Evolutionary conservation across 2,329 filamentous ascomycete species (phyloP).

Genomic region (Incumbomyces delicatus): DNA sequence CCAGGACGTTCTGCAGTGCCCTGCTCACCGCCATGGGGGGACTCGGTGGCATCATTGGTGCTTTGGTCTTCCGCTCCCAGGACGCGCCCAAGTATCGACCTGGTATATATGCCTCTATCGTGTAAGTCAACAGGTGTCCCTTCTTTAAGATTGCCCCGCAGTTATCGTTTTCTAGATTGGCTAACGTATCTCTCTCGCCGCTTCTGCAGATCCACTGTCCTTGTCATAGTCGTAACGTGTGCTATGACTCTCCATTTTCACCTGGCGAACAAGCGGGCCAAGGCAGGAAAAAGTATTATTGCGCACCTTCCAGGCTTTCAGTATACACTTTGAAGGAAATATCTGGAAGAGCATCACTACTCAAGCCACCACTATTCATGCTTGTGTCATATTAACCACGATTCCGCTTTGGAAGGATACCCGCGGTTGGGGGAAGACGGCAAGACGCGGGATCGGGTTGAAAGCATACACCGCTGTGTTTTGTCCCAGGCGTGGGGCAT

Average conservation of each 20-base stretch:
- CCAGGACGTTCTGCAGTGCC: slow-evolving; percentile 67
- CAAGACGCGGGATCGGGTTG: too few relatives aligned
- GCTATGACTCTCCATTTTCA: slow-evolving; percentile 47
- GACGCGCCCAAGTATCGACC: slow-evolving; percentile 27
- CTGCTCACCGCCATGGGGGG: slow-evolving; percentile 67
- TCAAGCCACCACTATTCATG: too few relatives aligned
- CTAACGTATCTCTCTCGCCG: background rate
- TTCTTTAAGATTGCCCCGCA: too few relatives aligned
- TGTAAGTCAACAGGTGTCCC: slow-evolving; percentile 6
- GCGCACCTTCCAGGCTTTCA: slow-evolving; percentile 36
- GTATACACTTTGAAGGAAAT: slow-evolving; percentile 22
- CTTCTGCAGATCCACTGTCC: slow-evolving; percentile 33
- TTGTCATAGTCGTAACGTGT: slow-evolving; percentile 46
- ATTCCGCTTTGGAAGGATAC: too few relatives aligned
- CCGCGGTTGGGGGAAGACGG: too few relatives aligned
- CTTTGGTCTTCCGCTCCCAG: slow-evolving; percentile 51
- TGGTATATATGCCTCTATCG: slow-evolving; percentile 25
- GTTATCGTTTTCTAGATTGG: too few relatives aligned
- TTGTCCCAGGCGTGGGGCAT: too few relatives aligned
- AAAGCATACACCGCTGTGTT: too few relatives aligned
- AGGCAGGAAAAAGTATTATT: slow-evolving; percentile 37
- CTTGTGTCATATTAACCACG: too few relatives aligned
- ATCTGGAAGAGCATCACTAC: too few relatives aligned
- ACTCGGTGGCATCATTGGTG: slow-evolving; percentile 65
- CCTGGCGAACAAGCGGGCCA: slow-evolving; percentile 41